Evolutionary conservation across 2,329 filamentous ascomycete species (phyloP).

Genomic region (Cucurbitaria berberidis): DNA sequence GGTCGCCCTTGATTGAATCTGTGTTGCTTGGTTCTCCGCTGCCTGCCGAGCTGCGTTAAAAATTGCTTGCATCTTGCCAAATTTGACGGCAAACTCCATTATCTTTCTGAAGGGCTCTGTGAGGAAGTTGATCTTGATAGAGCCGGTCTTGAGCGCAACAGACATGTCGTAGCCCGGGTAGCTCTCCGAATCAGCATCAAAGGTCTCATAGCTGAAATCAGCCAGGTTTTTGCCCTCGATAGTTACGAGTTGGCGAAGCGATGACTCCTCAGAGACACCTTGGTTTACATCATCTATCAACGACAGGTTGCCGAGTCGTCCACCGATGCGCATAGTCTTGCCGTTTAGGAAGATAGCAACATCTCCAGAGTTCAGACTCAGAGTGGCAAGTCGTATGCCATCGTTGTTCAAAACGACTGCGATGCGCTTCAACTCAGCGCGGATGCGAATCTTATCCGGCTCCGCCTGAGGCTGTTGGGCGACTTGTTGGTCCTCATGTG

Average conservation of each 20-base stretch:
- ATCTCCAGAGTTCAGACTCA: slow-evolving; percentile 91
- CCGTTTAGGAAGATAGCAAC: slow-evolving; percentile 87
- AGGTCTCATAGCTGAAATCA: slow-evolving; percentile 97
- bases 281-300: slow-evolving; percentile 93
- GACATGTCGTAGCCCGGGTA: slow-evolving; percentile 97
- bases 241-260: slow-evolving; percentile 83
- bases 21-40: slow-evolving; percentile 89
- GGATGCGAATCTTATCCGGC: slow-evolving; percentile 85
- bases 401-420: slow-evolving; percentile 96
- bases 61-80: slow-evolving; percentile 98
- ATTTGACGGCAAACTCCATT: slow-evolving; percentile 96
- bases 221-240: slow-evolving; percentile 96
- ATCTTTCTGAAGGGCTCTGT: slow-evolving; percentile 98
- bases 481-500: slow-evolving; percentile 40
- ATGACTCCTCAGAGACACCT: slow-evolving; percentile 80
- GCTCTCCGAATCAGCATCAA: slow-evolving; percentile 73
- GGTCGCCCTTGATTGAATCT: slow-evolving; percentile 87
- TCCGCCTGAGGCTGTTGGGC: slow-evolving; percentile 52
- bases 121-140: slow-evolving; percentile 94
- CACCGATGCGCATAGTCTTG: slow-evolving; percentile 84
- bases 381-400: slow-evolving; percentile 88
- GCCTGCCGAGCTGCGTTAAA: slow-evolving; percentile 97
- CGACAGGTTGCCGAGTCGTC: slow-evolving; percentile 84
- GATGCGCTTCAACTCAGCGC: slow-evolving; percentile 91
- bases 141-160: slow-evolving; percentile 87